phyloP scores from a whole-genome alignment of 345 rosid genomes.

The Bretschneidera sinensis region DNA sequence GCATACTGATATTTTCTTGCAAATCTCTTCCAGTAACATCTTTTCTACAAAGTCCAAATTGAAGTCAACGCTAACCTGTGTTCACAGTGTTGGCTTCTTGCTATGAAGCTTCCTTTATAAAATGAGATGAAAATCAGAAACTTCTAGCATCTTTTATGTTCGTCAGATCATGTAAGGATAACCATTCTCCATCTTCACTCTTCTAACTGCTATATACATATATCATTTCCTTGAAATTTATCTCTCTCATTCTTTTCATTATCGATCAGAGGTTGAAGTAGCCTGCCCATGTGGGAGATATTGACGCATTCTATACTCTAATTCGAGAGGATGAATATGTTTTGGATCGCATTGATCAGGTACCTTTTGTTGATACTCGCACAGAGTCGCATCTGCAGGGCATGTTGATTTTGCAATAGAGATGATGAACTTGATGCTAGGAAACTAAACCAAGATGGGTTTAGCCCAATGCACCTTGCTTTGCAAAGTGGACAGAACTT shows the following conservation, averaged over 20 bases:
- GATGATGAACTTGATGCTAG: constrained; percentile 20
- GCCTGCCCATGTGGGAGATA: constrained; percentile 18
- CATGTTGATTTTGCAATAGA: constrained; percentile 26
- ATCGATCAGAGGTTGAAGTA: constrained; percentile 16
- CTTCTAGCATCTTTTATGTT: too few species aligned
- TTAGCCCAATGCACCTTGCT: constrained; percentile 30
- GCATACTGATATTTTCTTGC: too few species aligned
- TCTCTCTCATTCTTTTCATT: neutral
- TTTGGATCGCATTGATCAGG: constrained; percentile 11
- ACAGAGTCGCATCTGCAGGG: constrained; percentile 29
- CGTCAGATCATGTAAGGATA: too few species aligned
- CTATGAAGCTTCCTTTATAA: too few species aligned
- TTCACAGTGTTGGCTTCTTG: too few species aligned
- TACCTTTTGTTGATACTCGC: constrained; percentile 30
- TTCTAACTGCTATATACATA: too few species aligned
- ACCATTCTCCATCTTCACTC: too few species aligned
- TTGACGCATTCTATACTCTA: constrained; percentile 19
- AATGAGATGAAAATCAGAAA: too few species aligned
- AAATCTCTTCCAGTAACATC: too few species aligned
- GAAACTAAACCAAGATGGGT: constrained; percentile 26
- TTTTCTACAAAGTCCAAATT: too few species aligned
- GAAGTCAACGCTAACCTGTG: too few species aligned
- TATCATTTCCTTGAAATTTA: too few species aligned
- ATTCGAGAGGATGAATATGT: constrained; percentile 18
- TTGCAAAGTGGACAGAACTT: constrained; percentile 7